These are phyloP conservation scores for Mycena filopes DNA, from an alignment of 768 basidiomycete species.

Conservation along the genomic window DNA sequence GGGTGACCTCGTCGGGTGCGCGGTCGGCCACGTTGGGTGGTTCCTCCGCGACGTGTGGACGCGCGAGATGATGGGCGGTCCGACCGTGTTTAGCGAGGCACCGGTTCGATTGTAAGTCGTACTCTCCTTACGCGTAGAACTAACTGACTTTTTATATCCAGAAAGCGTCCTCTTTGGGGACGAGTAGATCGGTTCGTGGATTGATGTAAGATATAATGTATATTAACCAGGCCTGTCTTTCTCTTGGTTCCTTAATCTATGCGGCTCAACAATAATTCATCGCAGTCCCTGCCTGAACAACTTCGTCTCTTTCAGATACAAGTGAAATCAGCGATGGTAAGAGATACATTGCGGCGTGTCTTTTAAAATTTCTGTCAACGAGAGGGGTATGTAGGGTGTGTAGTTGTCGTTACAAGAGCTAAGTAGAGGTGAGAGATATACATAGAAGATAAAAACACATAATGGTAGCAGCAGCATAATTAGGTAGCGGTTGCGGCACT, in stretches of 20 bases:
- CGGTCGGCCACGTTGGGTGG: conserved; percentile 89
- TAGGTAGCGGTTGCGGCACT: neutral
- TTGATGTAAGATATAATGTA: conserved; percentile 22
- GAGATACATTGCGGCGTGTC: neutral
- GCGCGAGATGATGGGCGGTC: conserved; percentile 86
- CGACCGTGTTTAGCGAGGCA: conserved; percentile 76
- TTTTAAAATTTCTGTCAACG: conserved; percentile 13
- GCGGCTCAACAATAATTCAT: neutral
- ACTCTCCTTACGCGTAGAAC: conserved; percentile 28
- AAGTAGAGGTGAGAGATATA: conserved; percentile 3
- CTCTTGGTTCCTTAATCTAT: conserved; percentile 4
- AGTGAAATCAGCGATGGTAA: too few relatives aligned
- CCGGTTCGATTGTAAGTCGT: conserved; percentile 73
- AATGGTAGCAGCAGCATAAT: neutral
- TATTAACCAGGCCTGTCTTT: neutral
- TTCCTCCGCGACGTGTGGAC: conserved; percentile 89
- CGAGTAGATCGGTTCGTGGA: conserved; percentile 27
- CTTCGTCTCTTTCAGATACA: too few relatives aligned
- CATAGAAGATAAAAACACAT: conserved; percentile 31
- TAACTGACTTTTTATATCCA: conserved; percentile 39
- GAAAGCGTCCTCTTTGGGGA: conserved; percentile 79
- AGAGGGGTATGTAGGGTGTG: neutral
- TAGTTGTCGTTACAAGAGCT: conserved; percentile 7
- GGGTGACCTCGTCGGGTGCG: conserved; percentile 85
- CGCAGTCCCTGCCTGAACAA: too few relatives aligned